Conservation (phyloP, 2,329 filamentous ascomycete species). For the Colletotrichum simmondsii region DNA sequence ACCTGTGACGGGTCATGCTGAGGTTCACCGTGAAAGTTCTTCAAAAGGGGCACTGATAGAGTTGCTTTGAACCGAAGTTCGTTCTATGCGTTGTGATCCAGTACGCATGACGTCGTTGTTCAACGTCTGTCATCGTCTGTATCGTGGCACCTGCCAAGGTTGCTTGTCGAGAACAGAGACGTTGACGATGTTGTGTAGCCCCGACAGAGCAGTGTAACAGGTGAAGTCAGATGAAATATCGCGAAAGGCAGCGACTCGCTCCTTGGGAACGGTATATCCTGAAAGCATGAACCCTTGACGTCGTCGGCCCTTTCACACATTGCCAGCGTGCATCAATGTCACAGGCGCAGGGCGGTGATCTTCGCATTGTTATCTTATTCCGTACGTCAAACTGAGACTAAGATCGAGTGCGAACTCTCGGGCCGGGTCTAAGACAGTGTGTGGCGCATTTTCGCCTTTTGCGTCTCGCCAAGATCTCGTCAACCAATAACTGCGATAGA, state of each 20-base stretch:
- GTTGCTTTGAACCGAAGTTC: too few relatives aligned
- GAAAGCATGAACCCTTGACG: background rate
- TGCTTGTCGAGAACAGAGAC: background rate
- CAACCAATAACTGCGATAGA: conserved; percentile 60
- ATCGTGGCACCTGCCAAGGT: too few relatives aligned
- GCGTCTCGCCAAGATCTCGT: conserved; percentile 66
- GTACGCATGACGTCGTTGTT: conserved; percentile 31
- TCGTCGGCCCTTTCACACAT: background rate
- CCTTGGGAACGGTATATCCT: too few relatives aligned
- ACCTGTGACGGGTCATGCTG: too few relatives aligned
- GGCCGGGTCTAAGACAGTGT: conserved; percentile 71
- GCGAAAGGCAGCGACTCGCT: too few relatives aligned
- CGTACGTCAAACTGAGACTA: conserved; percentile 72
- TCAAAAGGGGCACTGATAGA: too few relatives aligned
- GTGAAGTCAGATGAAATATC: too few relatives aligned
- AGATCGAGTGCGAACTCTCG: conserved; percentile 73
- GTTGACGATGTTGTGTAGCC: conserved; percentile 13
- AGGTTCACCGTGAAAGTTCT: too few relatives aligned
- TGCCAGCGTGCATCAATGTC: background rate
- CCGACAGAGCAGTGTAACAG: conserved; percentile 2
- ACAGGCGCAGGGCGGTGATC: background rate
- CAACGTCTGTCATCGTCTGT: conserved; percentile 12
- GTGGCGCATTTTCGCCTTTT: conserved; percentile 61
- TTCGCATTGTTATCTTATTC: conserved; percentile 55
- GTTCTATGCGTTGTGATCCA: too few relatives aligned